Percentiles rank a stretch among this genome's conserved stretches.
Conservation (phyloP, 164 flowering plant species). For the Aristolochia californica region DNA sequence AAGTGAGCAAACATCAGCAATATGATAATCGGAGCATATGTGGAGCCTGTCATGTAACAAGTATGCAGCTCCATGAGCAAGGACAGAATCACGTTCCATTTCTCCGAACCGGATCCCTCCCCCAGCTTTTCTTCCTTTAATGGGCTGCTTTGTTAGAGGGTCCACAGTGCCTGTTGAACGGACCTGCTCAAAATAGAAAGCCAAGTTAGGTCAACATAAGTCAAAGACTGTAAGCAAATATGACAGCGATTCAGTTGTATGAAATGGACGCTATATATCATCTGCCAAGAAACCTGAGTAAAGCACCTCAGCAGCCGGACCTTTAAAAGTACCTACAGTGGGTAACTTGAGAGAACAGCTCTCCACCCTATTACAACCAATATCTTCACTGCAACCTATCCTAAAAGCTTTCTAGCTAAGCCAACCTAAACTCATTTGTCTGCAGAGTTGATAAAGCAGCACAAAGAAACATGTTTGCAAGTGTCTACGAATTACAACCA, state of each 20-base stretch:
- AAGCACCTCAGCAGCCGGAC: neutral
- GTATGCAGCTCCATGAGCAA: constrained; percentile 94
- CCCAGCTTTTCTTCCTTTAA: constrained; percentile 85
- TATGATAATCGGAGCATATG: constrained; percentile 79
- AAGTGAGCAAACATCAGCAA: constrained; percentile 84
- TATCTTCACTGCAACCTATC: too few relatives aligned
- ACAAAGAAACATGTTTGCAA: too few relatives aligned
- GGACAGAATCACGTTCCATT: constrained; percentile 91
- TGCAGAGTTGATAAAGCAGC: too few relatives aligned
- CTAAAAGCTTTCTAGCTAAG: too few relatives aligned
- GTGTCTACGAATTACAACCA: too few relatives aligned
- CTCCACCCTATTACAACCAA: neutral
- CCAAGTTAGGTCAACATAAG: neutral
- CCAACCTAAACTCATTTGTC: too few relatives aligned
- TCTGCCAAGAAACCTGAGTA: too few relatives aligned
- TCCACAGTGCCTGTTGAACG: constrained; percentile 80
- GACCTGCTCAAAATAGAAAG: constrained; percentile 35
- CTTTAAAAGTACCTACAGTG: too few relatives aligned
- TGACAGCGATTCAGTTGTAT: neutral
- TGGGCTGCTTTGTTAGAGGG: constrained; percentile 77
- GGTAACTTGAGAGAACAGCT: too few relatives aligned
- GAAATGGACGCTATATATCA: too few relatives aligned
- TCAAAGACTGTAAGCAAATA: too few relatives aligned
- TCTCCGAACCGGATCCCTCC: constrained; percentile 97
- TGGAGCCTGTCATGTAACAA: constrained; percentile 86